Percentiles rank a stretch among this genome's conserved stretches.
Conservation (phyloP, 1,284 basidiomycete genomes). For the Rhodotorula sp. region DNA sequence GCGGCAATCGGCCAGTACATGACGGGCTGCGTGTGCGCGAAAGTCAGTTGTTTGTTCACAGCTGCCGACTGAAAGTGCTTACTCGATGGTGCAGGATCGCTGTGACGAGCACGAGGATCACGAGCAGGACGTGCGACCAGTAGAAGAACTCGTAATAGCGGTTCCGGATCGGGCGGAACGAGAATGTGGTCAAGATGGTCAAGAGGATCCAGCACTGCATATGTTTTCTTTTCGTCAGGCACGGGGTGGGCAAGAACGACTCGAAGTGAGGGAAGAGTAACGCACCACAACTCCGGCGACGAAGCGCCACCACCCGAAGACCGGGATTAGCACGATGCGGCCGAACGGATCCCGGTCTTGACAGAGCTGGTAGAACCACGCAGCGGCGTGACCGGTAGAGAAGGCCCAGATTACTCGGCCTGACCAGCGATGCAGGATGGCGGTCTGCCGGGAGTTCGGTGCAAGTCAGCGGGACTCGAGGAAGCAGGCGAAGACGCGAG, state of each 20-base stretch:
- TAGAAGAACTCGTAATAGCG: slow-evolving; percentile 75
- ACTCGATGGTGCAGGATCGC: slow-evolving; percentile 67
- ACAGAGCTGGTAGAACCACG: slow-evolving; percentile 76
- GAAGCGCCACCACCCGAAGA: slow-evolving; percentile 69
- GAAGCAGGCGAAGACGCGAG: neutral
- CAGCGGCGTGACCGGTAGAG: slow-evolving; percentile 64
- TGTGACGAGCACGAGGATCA: slow-evolving; percentile 62
- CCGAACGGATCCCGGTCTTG: slow-evolving; percentile 59
- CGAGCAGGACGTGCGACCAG: slow-evolving; percentile 64
- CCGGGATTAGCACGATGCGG: slow-evolving; percentile 60
- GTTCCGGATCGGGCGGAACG: slow-evolving; percentile 64
- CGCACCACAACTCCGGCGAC: slow-evolving; percentile 69
- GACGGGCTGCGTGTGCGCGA: slow-evolving; percentile 14
- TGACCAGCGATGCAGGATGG: slow-evolving; percentile 40
- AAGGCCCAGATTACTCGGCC: slow-evolving; percentile 69
- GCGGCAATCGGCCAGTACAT: slow-evolving; percentile 59
- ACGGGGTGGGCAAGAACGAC: too few species aligned
- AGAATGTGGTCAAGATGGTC: slow-evolving; percentile 65
- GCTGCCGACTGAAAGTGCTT: slow-evolving; percentile 29
- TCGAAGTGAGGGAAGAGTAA: slow-evolving; percentile 32
- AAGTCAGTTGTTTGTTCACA: neutral
- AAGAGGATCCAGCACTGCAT: slow-evolving; percentile 62
- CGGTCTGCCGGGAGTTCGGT: slow-evolving; percentile 21
- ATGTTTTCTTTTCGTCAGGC: neutral
- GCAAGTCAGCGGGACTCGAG: slow-evolving; percentile 13